Base-by-base conservation (phyloP, 108 stramenopile genomes). In the Mayamaea pseudoterrestris region DNA sequence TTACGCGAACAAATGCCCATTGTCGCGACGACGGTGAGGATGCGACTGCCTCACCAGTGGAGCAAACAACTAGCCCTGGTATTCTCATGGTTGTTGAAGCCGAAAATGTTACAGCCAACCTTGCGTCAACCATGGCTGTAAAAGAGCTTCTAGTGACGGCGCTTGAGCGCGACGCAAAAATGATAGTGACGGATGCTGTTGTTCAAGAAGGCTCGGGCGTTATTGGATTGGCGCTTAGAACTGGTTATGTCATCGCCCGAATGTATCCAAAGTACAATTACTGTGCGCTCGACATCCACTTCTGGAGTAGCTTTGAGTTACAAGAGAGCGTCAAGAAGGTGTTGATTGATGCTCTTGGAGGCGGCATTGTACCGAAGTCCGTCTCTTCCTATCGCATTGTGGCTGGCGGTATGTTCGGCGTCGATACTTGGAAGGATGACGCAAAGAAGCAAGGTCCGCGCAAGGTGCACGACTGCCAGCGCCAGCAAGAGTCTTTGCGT, bases 361-460 rank as follows among this genome's bases (percentile, higher is more conserved):
- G 37, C 28, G 41, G 31, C 18, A 58, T 50, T 30, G 21, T 22
- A 37, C 8, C n/a, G 5, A 8, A 18, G 22, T 68, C 32, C 43
- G 46, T 21, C 4, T 74, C 79, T 2, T 58, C 66, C 13, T 89
- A 64, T 57, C 67, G 79, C 29, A 63, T 89, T 30, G 78, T 81
- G 34, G 71, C 69, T 31, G 81, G 82, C 23, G 87, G 87, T 27
- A 89, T 89, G 76, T 71, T 73, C 60, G 87, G 82, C 28, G 62
- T 68, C 13, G 60, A 66, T 27, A 76, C 80, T 28, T 89, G 90
- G 90, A 65, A 68, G 35, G 73, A 84, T 17, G 90, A 91, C 57
- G 69, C 68, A 7, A 63, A 66, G 25, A 63, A 67, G 13, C 66
- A 74, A 24, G 90, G 90, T 22, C 90, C 90, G 1, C 51, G 39